Base-by-base conservation (phyloP, 331 rosid species). In the Acacia concinna region DNA sequence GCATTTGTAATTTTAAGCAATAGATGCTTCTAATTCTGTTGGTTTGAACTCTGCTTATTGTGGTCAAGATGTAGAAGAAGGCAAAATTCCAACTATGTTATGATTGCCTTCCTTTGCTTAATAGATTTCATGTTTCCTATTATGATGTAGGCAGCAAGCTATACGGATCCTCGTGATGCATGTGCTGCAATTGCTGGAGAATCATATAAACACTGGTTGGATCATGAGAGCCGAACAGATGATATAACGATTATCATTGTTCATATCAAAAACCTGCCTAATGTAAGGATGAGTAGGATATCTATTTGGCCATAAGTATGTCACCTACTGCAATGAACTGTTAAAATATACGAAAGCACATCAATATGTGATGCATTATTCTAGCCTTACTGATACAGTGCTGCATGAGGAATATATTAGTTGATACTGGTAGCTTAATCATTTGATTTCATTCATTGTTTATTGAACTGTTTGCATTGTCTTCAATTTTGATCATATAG, bases 161-260 rank as follows among this genome's bases (percentile, higher is more conserved):
- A 93, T 86, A 3, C 90, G 37, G 99, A 96, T 90, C 97, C 99
- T 31, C 94, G 98, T 28, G 99, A 96, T 82, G 99, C 98, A 17
- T 96, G 99, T 81, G 89, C 97, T 64, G 93, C 97, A 73, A 93
- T 96, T 79, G 95, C 97, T 73, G 98, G 97, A 84, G 98, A 96
- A 81, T 90, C 99, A 49, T 96, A 96, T 76, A 96, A 91, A 78
- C 52, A 87, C 67, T 96, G 99, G 99, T 74, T 96, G 82, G 97
- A 88, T 60, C 90, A 90, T 38, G 99, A 96, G 71, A 87, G 78
- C 77, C 97, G 98, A 75, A 96, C 99, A 21, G 99, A 96, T 79
- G 99, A 96, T 85, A 96, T 96, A 79, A 93, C 99, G 7, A 93
- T 96, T 66, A 90, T 93, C 87, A 81, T 93, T 32, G 95, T 90